Conservation (phyloP, 2,329 filamentous ascomycete species). For the Colletotrichum chlorophyti region DNA sequence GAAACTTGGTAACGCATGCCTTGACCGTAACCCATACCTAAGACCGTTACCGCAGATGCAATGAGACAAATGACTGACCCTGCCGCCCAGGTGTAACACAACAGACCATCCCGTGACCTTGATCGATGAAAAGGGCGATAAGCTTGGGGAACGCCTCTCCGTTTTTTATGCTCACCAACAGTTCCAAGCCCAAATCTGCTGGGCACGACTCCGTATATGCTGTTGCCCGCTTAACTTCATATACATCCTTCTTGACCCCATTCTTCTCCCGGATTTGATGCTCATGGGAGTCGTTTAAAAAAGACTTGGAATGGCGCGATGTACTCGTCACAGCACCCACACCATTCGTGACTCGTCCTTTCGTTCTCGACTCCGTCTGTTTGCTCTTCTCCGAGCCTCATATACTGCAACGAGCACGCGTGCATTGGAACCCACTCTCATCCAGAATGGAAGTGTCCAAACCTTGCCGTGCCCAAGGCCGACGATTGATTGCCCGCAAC, state of each 20-base stretch:
- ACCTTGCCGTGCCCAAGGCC: slow-evolving; percentile 4
- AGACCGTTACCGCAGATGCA: slow-evolving; percentile 27
- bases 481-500: neutral
- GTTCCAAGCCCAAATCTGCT: neutral
- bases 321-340: slow-evolving; percentile 1
- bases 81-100: slow-evolving; percentile 19
- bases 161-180: slow-evolving; percentile 1
- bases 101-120: slow-evolving; percentile 6
- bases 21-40: slow-evolving; percentile 25
- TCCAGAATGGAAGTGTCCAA: slow-evolving; percentile 27
- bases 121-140: slow-evolving; percentile 9
- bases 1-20: slow-evolving; percentile 24
- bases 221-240: neutral
- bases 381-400: neutral
- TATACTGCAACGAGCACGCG: neutral
- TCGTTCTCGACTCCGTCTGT: neutral
- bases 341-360: slow-evolving; percentile 14
- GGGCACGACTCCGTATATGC: no score
- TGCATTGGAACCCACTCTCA: neutral
- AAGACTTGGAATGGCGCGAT: slow-evolving; percentile 2
- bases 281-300: neutral
- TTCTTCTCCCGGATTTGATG: neutral
- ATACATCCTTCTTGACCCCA: neutral
- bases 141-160: slow-evolving; percentile 1
- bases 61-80: slow-evolving; percentile 26